Evolutionary conservation across 2,329 filamentous ascomycete genomes (phyloP).

Genomic region (Thermomyces lanuginosus): DNA sequence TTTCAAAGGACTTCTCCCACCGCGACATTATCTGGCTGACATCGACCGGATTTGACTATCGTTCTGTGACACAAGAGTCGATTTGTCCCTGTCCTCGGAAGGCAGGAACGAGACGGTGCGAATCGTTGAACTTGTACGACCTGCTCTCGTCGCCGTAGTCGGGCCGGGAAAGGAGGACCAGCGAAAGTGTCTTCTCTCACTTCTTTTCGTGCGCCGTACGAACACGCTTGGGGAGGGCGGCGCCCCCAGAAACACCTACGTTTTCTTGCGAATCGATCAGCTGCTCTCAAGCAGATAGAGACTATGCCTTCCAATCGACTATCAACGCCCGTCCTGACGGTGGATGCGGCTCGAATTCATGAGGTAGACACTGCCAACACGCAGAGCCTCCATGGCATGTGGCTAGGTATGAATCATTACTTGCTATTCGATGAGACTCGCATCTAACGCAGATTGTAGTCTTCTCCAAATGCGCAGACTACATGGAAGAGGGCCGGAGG

Average conservation of each 20-base stretch:
- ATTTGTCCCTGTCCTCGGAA: no score
- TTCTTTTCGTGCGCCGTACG: constrained; percentile 23
- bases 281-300: constrained; percentile 7
- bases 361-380: constrained; percentile 87
- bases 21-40: no score
- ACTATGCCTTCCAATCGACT: constrained; percentile 85
- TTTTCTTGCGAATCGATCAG: neutral
- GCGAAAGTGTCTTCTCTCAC: constrained; percentile 6
- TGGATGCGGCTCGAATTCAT: constrained; percentile 82
- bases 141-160: constrained; percentile 2
- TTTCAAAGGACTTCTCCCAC: no score
- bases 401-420: constrained; percentile 51
- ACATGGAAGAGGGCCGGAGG: constrained; percentile 78
- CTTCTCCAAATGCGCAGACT: constrained; percentile 86
- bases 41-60: no score
- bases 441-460: constrained; percentile 38
- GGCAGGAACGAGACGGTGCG: no score
- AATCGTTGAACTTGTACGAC: no score
- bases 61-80: no score
- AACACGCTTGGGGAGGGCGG: constrained; percentile 28
- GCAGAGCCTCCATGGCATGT: constrained; percentile 90
- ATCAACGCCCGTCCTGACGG: constrained; percentile 71
- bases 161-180: constrained; percentile 7
- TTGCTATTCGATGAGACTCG: constrained; percentile 4
- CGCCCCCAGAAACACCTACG: constrained; percentile 20